phyloP scores from a whole-genome alignment of 176 grass and related monocot genomes.

The Rhynchospora pubera region DNA sequence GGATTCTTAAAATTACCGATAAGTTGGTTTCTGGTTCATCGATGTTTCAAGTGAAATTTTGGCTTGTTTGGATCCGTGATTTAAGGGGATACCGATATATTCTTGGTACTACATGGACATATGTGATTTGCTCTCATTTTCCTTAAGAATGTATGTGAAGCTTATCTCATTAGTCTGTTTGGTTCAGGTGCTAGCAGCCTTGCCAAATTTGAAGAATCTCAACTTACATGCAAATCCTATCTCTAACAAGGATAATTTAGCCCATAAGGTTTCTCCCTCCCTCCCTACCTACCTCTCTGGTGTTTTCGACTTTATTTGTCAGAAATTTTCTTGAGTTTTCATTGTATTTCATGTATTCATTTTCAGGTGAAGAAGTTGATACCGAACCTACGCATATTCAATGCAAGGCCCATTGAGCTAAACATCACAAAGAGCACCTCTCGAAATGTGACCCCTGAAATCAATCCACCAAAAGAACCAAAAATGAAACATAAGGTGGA shows the following conservation, averaged over 20 bases:
- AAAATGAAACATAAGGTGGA: conserved; percentile 1
- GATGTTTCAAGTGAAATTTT: neutral
- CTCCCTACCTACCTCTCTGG: neutral
- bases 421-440: conserved; percentile 27
- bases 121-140: neutral
- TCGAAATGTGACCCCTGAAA: conserved; percentile 21
- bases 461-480: conserved; percentile 8
- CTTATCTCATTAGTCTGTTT: conserved; percentile 22
- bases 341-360: neutral
- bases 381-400: conserved; percentile 63
- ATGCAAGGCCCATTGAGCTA: conserved; percentile 60
- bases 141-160: neutral
- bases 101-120: neutral
- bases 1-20: neutral
- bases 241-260: conserved; percentile 51
- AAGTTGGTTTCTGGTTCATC: neutral
- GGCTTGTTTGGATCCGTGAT: neutral
- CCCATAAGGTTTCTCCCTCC: conserved; percentile 45
- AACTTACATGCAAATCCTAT: conserved; percentile 91
- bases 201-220: conserved; percentile 77
- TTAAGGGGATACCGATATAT: neutral
- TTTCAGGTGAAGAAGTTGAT: conserved; percentile 59
- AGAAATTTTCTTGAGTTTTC: neutral
- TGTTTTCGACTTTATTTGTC: neutral
- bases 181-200: conserved; percentile 57